Percentiles rank a stretch among this genome's conserved stretches.
These are phyloP conservation scores for Sclerotiophoma versabilis DNA, from an alignment of 2,329 filamentous ascomycete genomes.

Conservation along the genomic window DNA sequence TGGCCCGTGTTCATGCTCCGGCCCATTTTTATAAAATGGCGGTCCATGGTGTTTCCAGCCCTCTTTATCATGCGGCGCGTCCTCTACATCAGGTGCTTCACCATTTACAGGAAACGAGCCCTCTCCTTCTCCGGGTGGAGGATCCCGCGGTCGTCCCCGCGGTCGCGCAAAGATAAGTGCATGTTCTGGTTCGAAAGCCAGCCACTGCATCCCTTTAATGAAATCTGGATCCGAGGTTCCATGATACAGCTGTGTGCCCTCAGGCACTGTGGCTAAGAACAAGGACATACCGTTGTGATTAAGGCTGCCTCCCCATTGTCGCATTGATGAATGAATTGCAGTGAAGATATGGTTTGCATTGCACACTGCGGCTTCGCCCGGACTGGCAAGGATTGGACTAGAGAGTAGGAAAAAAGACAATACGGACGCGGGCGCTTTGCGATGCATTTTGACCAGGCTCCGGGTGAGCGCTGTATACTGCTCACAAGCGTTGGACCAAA, in stretches of 20 bases:
- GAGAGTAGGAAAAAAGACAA: slow-evolving; percentile 3
- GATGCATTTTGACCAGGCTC: slow-evolving; percentile 21
- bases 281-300: slow-evolving; percentile 79
- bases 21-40: background rate
- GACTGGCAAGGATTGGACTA: background rate
- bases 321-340: slow-evolving; percentile 72
- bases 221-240: slow-evolving; percentile 58
- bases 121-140: slow-evolving; percentile 10
- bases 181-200: slow-evolving; percentile 80
- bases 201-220: slow-evolving; percentile 68
- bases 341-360: slow-evolving; percentile 76
- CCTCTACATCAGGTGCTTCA: background rate
- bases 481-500: background rate
- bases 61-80: background rate
- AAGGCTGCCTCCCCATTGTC: slow-evolving; percentile 76
- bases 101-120: background rate
- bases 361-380: background rate
- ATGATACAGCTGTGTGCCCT: slow-evolving; percentile 72
- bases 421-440: slow-evolving; percentile 5
- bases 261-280: slow-evolving; percentile 70
- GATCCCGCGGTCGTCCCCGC: slow-evolving; percentile 2
- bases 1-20: background rate
- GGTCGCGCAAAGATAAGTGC: slow-evolving; percentile 67
- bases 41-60: background rate
- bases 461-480: slow-evolving; percentile 4